Base-by-base conservation (phyloP, 352 stramenopile genomes). In the Aphanomyces invadans region DNA sequence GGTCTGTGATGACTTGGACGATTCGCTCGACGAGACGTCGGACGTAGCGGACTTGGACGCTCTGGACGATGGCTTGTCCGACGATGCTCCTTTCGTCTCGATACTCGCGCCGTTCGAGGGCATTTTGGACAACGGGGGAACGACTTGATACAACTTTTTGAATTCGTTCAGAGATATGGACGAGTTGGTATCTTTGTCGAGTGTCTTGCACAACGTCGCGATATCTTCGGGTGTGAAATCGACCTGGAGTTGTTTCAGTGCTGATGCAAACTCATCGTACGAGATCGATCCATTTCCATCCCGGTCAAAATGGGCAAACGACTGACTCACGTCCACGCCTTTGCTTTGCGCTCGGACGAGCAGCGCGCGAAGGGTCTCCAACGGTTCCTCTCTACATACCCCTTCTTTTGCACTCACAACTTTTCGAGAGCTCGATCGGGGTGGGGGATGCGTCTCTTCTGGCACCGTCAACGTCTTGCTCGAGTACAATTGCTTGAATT, bases 111-210 rank as follows among this genome's bases (percentile, higher is more conserved):
- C 19, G 15, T n/a, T 33, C 0, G 49, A 57, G 15, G 49, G 49
- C 12, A 57, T 10, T 39, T n/a, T 29, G 4, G 19, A 29, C 49
- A 57, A 33, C 29, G 49, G 49, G 4, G 49, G 49, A 11, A 57
- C 49, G 7, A n/a, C 29, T 5, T 57, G 17, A 25, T 69, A 68
- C 33, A 88, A 77, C 0, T 69, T 51, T 5, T 73, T 38, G 54
- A 90, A 89, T 38, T 90, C 80, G n/a, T 75, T 57, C 36, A 86
- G 59, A 2, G 78, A 83, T 9, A 80, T 49, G n/a, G 44, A 48
- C 21, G 69, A 62, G 53, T 46, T 44, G 5, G 38, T 52, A 28
- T 80, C 70, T 21, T 54, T 62, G 52, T 80, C 73, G n/a, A 80
- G 56, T 26, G 19, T 15, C 0, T 39, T n/a, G 3, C 79, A 25